phyloP scores from a whole-genome alignment of 2,329 filamentous ascomycete species.

The Sporothrix phasma region DNA sequence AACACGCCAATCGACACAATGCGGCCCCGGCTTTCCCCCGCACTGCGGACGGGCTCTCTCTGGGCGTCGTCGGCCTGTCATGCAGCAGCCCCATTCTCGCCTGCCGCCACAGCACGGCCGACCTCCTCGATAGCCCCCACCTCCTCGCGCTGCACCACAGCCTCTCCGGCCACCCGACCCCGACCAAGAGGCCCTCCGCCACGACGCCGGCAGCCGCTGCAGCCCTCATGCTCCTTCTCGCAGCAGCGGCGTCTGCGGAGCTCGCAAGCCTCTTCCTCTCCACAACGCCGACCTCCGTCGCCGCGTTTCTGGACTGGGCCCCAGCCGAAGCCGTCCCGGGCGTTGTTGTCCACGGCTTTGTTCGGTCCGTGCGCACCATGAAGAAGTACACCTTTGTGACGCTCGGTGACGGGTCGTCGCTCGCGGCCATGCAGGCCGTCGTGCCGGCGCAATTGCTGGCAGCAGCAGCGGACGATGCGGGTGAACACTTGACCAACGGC shows the following conservation, averaged over 20 bases:
- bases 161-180: too few species aligned
- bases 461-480: slow-evolving; percentile 32
- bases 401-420: slow-evolving; percentile 77
- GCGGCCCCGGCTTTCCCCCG: background rate
- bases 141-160: background rate
- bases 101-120: background rate
- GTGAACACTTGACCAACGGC: slow-evolving; percentile 50
- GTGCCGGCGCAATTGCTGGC: slow-evolving; percentile 57
- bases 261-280: slow-evolving; percentile 19
- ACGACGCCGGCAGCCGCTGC: background rate
- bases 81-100: background rate
- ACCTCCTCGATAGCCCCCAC: background rate
- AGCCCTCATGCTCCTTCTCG: background rate
- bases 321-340: slow-evolving; percentile 35
- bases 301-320: slow-evolving; percentile 46
- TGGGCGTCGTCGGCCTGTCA: background rate
- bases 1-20: background rate
- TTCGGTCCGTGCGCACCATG: slow-evolving; percentile 77
- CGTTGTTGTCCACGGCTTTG: slow-evolving; percentile 63
- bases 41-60: background rate
- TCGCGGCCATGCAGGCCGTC: slow-evolving; percentile 70
- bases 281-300: slow-evolving; percentile 31
- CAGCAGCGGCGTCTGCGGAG: slow-evolving; percentile 1
- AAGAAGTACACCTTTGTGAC: slow-evolving; percentile 76
- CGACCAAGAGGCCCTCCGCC: background rate